phyloP scores from a whole-genome alignment of 2,329 filamentous ascomycete species.

The Colletotrichum sp. region DNA sequence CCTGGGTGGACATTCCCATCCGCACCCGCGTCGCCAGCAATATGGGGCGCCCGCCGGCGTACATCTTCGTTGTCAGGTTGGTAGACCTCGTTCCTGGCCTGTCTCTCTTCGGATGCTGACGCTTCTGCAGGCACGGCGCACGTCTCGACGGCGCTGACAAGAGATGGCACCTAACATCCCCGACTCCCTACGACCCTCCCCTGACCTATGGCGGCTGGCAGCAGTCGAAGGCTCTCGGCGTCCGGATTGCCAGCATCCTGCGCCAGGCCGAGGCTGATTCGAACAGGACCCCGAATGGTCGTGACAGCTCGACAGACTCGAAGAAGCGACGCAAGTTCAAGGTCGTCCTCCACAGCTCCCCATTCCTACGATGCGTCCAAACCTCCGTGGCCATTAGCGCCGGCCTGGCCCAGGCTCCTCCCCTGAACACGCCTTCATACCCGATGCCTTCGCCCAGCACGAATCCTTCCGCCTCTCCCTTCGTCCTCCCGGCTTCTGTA shows the following conservation, averaged over 20 bases:
- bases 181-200: conserved; percentile 93
- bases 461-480: conserved; percentile 11
- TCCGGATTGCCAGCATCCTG: conserved; percentile 79
- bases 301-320: conserved; percentile 24
- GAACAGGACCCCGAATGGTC: conserved; percentile 28
- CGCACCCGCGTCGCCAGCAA: conserved; percentile 16
- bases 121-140: conserved; percentile 74
- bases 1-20: neutral
- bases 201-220: conserved; percentile 94
- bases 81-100: conserved; percentile 7
- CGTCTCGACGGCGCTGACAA: conserved; percentile 94
- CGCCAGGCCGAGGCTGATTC: conserved; percentile 55
- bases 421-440: conserved; percentile 32
- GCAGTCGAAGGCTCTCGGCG: conserved; percentile 81
- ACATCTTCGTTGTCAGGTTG: conserved; percentile 50
- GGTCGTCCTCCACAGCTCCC: conserved; percentile 90
- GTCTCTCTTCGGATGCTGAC: neutral
- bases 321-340: conserved; percentile 69
- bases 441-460: conserved; percentile 35
- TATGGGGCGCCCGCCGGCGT: conserved; percentile 48
- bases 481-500: conserved; percentile 12
- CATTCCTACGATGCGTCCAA: conserved; percentile 90
- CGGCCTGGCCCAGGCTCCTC: conserved; percentile 73
- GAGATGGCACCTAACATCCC: conserved; percentile 91
- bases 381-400: conserved; percentile 88